Base-by-base conservation (phyloP, 208 protist species). In the Leishmania braziliensis region DNA sequence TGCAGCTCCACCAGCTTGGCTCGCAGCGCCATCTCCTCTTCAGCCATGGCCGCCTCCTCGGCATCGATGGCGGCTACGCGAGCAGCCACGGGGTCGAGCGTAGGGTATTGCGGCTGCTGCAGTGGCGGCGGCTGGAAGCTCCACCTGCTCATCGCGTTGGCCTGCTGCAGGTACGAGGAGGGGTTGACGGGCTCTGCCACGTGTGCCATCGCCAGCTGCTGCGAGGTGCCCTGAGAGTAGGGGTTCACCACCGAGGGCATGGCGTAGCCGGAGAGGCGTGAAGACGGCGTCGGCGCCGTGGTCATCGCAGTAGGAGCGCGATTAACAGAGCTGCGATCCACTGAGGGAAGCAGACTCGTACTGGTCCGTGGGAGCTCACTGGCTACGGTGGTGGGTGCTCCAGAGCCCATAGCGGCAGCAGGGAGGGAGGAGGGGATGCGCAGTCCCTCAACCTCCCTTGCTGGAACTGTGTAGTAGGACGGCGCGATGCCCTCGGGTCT, bases 1-100 rank as follows among this genome's bases (percentile, higher is more conserved):
- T 85, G 85, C 62, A 92, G 79, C 73, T 93, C 90, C 18, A 78
- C 84, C 75, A 92, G 70, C 79, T 83, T 80, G 62, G 86, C 83
- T 79, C 78, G 77, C 75, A 91, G 69, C 62, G 79, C 48, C 39
- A 84, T 74, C 77, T 93, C 90, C 82, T 93, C 91, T 56, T 82
- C 66, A 5, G 81, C 84, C 65, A 92, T 36, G 26, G 90, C 75
- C 33, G 73, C 74, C 58, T 89, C 90, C 81, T 93, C 86, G 20
- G 84, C 78, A 36, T 93, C 90, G 36, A 92, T 69, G 29, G 84
- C 81, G 53, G 79, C 88, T 50, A 86, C 39, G 51, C 88, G 81
- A n/a, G 79, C 77, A 53, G 68, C 50, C 20, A 82, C 68, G 12
- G 82, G 82, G 73, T 86, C 82, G 6, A 66, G 65, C 12, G 76